Evolutionary conservation across 176 grass and related monocot genomes (phyloP).

Genomic region (Avena insularis): DNA sequence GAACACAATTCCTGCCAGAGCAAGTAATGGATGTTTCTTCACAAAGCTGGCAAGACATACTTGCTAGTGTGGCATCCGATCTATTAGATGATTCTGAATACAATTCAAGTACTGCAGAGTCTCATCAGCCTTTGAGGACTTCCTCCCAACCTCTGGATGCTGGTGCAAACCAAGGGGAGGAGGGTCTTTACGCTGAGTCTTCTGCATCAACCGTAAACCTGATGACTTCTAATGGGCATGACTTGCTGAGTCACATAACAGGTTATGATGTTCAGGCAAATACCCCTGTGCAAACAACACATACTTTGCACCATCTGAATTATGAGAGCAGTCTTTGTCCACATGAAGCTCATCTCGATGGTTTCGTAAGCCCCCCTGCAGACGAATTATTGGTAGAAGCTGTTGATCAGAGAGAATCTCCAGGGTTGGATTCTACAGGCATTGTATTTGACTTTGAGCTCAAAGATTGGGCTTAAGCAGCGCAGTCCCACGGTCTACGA

Average conservation of each 20-base stretch:
- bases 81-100: slow-evolving; percentile 40
- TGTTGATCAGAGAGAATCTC: slow-evolving; percentile 28
- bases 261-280: slow-evolving; percentile 28
- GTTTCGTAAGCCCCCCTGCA: neutral
- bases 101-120: neutral
- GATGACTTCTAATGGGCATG: slow-evolving; percentile 24
- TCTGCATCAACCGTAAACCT: slow-evolving; percentile 22
- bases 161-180: slow-evolving; percentile 17
- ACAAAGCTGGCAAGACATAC: slow-evolving; percentile 88
- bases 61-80: slow-evolving; percentile 74
- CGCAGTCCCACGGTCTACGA: neutral
- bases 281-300: slow-evolving; percentile 6
- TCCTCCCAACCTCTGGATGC: slow-evolving; percentile 35
- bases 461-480: slow-evolving; percentile 15
- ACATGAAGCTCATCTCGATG: slow-evolving; percentile 32
- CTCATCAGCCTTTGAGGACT: slow-evolving; percentile 32
- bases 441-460: slow-evolving; percentile 50
- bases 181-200: slow-evolving; percentile 16
- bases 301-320: slow-evolving; percentile 21
- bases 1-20: slow-evolving; percentile 33
- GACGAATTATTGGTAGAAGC: slow-evolving; percentile 31
- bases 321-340: slow-evolving; percentile 22
- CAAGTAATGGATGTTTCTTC: slow-evolving; percentile 55
- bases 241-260: slow-evolving; percentile 14
- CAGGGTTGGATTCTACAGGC: slow-evolving; percentile 38